Conservation (phyloP, 306 rosid species). For the Glycine soja region DNA sequence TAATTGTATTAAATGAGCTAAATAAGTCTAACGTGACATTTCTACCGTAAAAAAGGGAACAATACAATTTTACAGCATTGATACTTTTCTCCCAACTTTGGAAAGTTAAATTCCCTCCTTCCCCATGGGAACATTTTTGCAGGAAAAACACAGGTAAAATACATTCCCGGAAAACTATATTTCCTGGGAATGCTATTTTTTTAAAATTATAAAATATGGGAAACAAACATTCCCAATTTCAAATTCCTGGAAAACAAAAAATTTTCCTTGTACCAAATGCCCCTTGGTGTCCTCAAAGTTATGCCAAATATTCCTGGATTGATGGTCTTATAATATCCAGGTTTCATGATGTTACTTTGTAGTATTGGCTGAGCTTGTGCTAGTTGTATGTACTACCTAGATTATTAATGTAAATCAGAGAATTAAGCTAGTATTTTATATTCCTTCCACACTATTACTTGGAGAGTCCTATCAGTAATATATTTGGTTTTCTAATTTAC, state of each 20-base stretch:
- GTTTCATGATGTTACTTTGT: background rate
- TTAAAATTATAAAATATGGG: background rate
- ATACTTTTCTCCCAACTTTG: too few relatives aligned
- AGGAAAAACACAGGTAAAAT: background rate
- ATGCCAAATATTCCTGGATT: too few relatives aligned
- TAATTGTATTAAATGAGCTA: background rate
- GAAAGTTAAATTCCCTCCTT: too few relatives aligned
- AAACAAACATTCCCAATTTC: background rate
- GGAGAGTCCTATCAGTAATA: background rate
- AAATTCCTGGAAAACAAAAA: background rate
- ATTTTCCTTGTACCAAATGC: too few relatives aligned
- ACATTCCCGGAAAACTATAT: background rate
- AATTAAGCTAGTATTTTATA: background rate
- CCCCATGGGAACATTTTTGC: background rate
- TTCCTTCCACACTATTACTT: background rate
- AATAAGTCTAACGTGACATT: background rate
- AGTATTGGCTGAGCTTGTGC: background rate
- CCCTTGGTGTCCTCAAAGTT: too few relatives aligned
- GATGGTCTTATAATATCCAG: background rate
- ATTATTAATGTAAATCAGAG: background rate
- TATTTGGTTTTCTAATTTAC: background rate
- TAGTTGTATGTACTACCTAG: too few relatives aligned
- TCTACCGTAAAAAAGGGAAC: background rate
- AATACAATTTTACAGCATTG: background rate
- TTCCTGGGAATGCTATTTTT: background rate